A percentile compares a stretch with the other conserved stretches of the same genome.
Conservation (phyloP, 306 rosid species). For the Cyclanthera cordifolia region DNA sequence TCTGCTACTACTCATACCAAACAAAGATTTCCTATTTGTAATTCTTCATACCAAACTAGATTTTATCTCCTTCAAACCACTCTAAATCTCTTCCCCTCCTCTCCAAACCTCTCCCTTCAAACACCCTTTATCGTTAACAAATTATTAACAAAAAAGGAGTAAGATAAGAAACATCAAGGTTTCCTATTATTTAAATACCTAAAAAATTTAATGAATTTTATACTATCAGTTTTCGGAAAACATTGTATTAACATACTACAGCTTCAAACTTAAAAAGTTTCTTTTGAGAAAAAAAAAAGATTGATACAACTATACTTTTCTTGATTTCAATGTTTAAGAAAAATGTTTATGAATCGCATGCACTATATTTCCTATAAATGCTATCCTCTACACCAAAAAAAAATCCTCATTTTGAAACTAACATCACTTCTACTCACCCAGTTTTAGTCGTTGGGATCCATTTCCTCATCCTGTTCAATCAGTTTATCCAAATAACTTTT, state of each 20-base stretch:
- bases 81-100: too few relatives aligned
- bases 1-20: too few relatives aligned
- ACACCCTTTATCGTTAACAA: too few relatives aligned
- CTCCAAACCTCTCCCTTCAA: too few relatives aligned
- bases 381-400: slow-evolving; percentile 11
- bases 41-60: too few relatives aligned
- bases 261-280: not conserved
- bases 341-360: slow-evolving; percentile 1
- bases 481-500: slow-evolving; percentile 25
- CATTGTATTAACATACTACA: not conserved
- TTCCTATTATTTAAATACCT: not conserved
- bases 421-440: not conserved
- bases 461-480: slow-evolving; percentile 61
- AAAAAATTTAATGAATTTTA: not conserved
- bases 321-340: not conserved
- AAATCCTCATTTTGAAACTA: not conserved
- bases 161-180: not conserved
- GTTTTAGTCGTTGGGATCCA: slow-evolving; percentile 72
- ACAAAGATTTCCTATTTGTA: too few relatives aligned
- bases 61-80: too few relatives aligned
- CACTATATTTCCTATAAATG: slow-evolving; percentile 12
- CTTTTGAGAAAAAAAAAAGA: not conserved
- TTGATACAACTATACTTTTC: slow-evolving; percentile 12
- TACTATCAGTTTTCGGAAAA: not conserved
- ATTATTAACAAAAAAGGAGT: not conserved